A percentile compares a stretch with the other conserved stretches of the same genome.
Conservation (phyloP, 495 filamentous ascomycete genomes). For the Penicillium turbatum region DNA sequence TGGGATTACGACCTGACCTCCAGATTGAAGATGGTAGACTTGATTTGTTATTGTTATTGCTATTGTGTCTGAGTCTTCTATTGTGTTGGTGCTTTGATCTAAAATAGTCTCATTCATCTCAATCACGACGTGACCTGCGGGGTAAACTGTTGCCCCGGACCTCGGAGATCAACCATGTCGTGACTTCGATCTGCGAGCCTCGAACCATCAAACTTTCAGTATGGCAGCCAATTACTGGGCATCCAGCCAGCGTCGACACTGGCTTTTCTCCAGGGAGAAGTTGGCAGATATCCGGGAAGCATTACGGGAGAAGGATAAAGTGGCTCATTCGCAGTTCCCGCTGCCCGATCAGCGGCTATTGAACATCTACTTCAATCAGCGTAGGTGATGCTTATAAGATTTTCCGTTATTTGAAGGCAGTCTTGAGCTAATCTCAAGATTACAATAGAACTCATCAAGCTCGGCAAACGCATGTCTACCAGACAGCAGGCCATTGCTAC, state of each 20-base stretch:
- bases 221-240: conserved; percentile 99
- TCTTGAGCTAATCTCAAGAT: conserved; percentile 6
- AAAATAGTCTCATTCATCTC: not conserved
- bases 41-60: not conserved
- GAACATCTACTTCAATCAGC: conserved; percentile 88
- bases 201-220: conserved; percentile 5
- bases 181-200: not conserved
- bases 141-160: not conserved
- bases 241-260: conserved; percentile 82
- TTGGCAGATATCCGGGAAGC: conserved; percentile 66
- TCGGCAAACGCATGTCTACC: conserved; percentile 71
- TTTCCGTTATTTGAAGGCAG: not conserved
- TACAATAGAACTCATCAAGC: conserved; percentile 65
- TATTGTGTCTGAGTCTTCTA: not conserved
- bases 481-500: conserved; percentile 93
- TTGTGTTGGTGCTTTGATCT: not conserved
- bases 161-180: conserved; percentile 5
- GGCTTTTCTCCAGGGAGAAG: conserved; percentile 81
- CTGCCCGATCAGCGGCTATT: conserved; percentile 77
- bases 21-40: not conserved
- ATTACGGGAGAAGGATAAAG: conserved; percentile 68
- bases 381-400: conserved; percentile 41
- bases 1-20: conserved; percentile 18
- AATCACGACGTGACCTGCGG: not conserved
- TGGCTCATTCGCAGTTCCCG: conserved; percentile 68